A percentile compares a stretch with the other conserved stretches of the same genome.
phyloP scores from a whole-genome alignment of 371 early-diverging fungal species.

The Funneliformis caledonium region DNA sequence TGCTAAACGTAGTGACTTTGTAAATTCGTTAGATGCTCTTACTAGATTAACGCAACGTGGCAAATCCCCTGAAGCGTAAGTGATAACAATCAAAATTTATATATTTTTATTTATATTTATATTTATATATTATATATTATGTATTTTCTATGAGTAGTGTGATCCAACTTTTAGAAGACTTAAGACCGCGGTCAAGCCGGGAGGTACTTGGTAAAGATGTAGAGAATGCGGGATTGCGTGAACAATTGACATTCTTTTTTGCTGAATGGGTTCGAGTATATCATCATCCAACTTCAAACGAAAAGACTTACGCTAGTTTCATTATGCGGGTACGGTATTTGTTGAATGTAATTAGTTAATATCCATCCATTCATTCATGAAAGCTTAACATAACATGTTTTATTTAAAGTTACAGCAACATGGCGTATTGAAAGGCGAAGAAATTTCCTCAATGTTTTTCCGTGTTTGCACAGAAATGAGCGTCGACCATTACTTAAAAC shows the following conservation, averaged over 20 bases:
- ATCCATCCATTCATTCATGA: not conserved
- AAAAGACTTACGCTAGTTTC: slow-evolving; percentile 68
- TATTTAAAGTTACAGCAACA: slow-evolving; percentile 73
- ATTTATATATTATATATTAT: not conserved
- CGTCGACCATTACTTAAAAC: slow-evolving; percentile 74
- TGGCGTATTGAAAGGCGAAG: slow-evolving; percentile 75
- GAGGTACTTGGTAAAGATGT: slow-evolving; percentile 48
- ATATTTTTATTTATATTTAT: not conserved
- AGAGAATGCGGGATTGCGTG: slow-evolving; percentile 57
- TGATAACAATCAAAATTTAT: not conserved
- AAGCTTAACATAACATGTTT: not conserved
- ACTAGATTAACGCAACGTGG: slow-evolving; percentile 64
- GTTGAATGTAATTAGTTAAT: not conserved
- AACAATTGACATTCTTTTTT: slow-evolving; percentile 74
- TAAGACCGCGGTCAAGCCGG: slow-evolving; percentile 22
- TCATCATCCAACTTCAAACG: slow-evolving; percentile 80
- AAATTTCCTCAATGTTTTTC: slow-evolving; percentile 84
- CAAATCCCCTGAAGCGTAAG: slow-evolving; percentile 63
- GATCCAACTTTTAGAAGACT: slow-evolving; percentile 41
- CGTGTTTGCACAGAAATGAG: slow-evolving; percentile 85
- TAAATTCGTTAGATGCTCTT: slow-evolving; percentile 73
- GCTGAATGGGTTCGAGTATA: slow-evolving; percentile 91
- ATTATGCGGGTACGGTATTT: slow-evolving; percentile 52
- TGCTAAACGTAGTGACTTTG: slow-evolving; percentile 73
- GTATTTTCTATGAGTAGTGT: slow-evolving; percentile 24